Conservation (phyloP, 805 yeast genomes). For the Naumovozyma baii region DNA sequence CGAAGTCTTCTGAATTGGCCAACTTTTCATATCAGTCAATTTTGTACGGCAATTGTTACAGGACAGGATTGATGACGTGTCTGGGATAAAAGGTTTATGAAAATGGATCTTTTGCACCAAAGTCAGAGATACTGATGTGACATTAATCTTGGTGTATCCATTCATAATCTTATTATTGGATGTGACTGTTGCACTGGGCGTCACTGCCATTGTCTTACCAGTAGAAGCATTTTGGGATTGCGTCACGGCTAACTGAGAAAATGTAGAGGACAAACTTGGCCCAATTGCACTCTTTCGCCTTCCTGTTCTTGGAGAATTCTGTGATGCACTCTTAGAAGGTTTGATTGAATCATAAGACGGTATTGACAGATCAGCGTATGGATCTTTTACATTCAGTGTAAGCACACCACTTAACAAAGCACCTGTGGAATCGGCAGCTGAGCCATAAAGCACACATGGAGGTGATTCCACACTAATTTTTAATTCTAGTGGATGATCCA, state of each 20-base stretch:
- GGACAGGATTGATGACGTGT: conserved; percentile 36
- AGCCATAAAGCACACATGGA: conserved; percentile 79
- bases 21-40: conserved; percentile 59
- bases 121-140: conserved; percentile 51
- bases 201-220: conserved; percentile 12
- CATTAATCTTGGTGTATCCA: conserved; percentile 36
- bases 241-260: conserved; percentile 17
- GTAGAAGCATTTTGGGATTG: conserved; percentile 12
- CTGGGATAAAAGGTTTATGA: conserved; percentile 57
- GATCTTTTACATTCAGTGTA: conserved; percentile 42
- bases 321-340: conserved; percentile 10
- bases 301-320: conserved; percentile 1
- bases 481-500: conserved; percentile 35
- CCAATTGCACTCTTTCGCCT: conserved; percentile 10
- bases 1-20: conserved; percentile 69
- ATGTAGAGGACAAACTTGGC: conserved; percentile 14
- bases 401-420: conserved; percentile 76
- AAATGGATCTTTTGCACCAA: conserved; percentile 64
- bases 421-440: conserved; percentile 70
- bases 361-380: conserved; percentile 11
- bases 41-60: conserved; percentile 53
- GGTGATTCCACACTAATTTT: conserved; percentile 75
- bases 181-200: conserved; percentile 14
- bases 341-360: conserved; percentile 6
- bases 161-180: conserved; percentile 23